Base-by-base conservation (phyloP, 371 early-diverging fungal genomes). In the Fennellomyces sp. region DNA sequence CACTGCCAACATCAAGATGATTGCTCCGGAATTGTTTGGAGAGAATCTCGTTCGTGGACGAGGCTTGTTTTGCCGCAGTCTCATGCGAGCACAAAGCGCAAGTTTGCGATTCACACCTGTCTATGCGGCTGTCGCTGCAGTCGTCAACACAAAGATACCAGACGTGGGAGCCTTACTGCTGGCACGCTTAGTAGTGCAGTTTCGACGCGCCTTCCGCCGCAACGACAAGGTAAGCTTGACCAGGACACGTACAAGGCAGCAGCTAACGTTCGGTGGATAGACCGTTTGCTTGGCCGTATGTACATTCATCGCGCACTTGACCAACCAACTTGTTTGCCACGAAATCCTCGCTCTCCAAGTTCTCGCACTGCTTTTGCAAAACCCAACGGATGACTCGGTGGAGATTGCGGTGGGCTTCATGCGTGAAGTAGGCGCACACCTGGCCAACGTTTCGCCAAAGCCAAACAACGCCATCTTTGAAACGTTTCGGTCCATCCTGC, bases 401-500 rank as follows among this genome's bases (percentile, higher is more conserved):
- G 98, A 97, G 61, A 91, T 98, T 49, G 97, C 97, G 3, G 97
- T 98, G n/a, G 94, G 95, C 2, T 94, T 98, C 68, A 91, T 94
- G 86, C 88, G 91, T 42, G 96, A 97, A 69, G 88, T 88, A 8
- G 98, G 98, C 27, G 88, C 94, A 0, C 88, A 89, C 65, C 75
- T 98, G 30, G 78, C 89, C 13, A 94, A 93, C 23, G 84, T 88
- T 3, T 84, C 89, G 1, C 89, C 97, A 0, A 83, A 83, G 29
- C 94, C 93, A 5, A 87, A 85, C 58, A 91, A 92, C 64, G 92
- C 91, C n/a, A 88, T 95, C 30, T 97, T 93, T 75, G 98, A 98
- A 60, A 86, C 94, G 2, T 95, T 98, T 68, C 87, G 97, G 30
- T 84, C 89, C 13, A 93, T 97, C 55, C 72, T 98, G 54, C 96